Conservation (phyloP, 805 yeast species). For the Ogataea trehalophila region DNA sequence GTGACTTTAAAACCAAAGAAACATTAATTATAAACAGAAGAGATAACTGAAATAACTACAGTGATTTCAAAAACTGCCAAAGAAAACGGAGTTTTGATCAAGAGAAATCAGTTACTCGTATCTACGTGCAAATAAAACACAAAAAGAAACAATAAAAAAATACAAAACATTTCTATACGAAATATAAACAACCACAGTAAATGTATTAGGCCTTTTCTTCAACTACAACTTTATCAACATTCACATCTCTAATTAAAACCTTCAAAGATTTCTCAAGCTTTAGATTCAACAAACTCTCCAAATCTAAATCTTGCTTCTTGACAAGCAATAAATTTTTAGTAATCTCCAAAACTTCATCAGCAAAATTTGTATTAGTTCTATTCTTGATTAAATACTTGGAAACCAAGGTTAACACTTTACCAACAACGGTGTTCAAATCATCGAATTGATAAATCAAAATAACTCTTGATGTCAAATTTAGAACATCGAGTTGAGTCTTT, state of each 20-base stretch:
- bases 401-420: conserved; percentile 23
- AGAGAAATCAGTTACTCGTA: too few species aligned
- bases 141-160: too few species aligned
- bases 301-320: conserved; percentile 21
- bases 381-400: conserved; percentile 25
- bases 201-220: background rate
- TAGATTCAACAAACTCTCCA: conserved; percentile 18
- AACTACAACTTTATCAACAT: background rate
- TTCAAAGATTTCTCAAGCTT: conserved; percentile 25
- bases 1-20: too few species aligned
- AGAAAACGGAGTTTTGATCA: too few species aligned
- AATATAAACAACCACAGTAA: background rate
- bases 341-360: conserved; percentile 31
- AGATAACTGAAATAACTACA: too few species aligned
- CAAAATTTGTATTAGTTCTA: conserved; percentile 19
- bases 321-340: conserved; percentile 30
- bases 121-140: too few species aligned
- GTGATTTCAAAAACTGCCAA: too few species aligned
- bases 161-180: too few species aligned
- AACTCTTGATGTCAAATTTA: conserved; percentile 60
- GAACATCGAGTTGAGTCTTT: conserved; percentile 60
- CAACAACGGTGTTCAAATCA: conserved; percentile 21
- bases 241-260: conserved; percentile 13
- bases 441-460: conserved; percentile 29
- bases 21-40: too few species aligned